A percentile compares a stretch with the other conserved stretches of the same genome.
phyloP scores from a whole-genome alignment of 2,329 filamentous ascomycete species.

The Seiridium unicorne region DNA sequence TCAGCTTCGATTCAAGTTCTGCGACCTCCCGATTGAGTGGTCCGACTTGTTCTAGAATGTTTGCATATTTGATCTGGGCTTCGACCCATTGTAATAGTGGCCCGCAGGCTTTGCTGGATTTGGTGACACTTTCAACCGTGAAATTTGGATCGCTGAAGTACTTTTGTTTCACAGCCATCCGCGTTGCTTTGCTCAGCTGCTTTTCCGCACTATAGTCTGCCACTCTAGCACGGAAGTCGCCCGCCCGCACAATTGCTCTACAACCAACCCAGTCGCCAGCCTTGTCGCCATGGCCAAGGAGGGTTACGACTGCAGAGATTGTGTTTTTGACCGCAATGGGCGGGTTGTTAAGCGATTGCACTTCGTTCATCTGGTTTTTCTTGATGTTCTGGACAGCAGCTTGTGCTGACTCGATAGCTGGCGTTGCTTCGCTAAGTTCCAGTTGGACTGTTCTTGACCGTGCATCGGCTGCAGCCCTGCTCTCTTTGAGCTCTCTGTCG shows the following conservation, averaged over 20 bases:
- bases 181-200: slow-evolving; percentile 83
- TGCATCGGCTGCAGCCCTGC: slow-evolving; percentile 83
- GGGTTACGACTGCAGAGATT: slow-evolving; percentile 91
- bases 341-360: slow-evolving; percentile 93
- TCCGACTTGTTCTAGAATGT: slow-evolving; percentile 90
- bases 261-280: slow-evolving; percentile 90
- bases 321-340: slow-evolving; percentile 88
- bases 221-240: slow-evolving; percentile 75
- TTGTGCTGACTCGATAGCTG: slow-evolving; percentile 88
- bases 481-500: slow-evolving; percentile 84
- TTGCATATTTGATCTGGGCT: slow-evolving; percentile 97
- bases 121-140: slow-evolving; percentile 93
- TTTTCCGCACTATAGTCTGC: slow-evolving; percentile 95
- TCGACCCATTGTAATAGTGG: slow-evolving; percentile 96
- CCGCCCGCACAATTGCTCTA: slow-evolving; percentile 80
- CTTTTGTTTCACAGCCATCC: slow-evolving; percentile 87
- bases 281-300: slow-evolving; percentile 76
- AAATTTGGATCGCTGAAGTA: slow-evolving; percentile 93
- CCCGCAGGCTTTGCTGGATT: slow-evolving; percentile 94
- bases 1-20: slow-evolving; percentile 61
- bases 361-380: slow-evolving; percentile 93
- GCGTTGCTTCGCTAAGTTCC: slow-evolving; percentile 88
- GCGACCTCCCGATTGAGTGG: slow-evolving; percentile 65
- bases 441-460: slow-evolving; percentile 77
- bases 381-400: slow-evolving; percentile 99